Evolutionary conservation across 257 asterid genomes (phyloP), one percentile per base, ranked within the genome.

Genomic region (Solanum boliviense): DNA sequence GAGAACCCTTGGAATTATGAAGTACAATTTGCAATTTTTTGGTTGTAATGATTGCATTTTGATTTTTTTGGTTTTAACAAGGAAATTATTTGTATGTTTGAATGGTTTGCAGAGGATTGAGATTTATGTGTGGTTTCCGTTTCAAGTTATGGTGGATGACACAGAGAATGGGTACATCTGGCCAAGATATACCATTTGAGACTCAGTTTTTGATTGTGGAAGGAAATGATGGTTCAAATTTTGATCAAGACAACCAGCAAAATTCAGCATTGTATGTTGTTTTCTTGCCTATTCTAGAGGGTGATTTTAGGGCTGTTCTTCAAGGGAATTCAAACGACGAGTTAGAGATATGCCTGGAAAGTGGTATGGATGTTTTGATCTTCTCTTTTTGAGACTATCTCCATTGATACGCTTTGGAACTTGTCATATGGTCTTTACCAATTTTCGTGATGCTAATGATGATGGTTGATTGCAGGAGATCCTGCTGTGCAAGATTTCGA

Each of bases 141-240:
- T 96, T 95, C 94, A 96, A 96, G 91, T 70, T 96, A 88, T 96
- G 99, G 99, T 96, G 99, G 99, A 96, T 96, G 99, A 94, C 98
- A 7, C 99, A 96, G 90, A 93, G 98, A 87, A 96, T 96, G 96
- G 99, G 99, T 1, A 87, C 92, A 23, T 75, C 86, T 21, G 99
- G 98, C 36, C 94, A 91, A 87, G 98, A 95, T 6, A 89, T 96
- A 88, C 99, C 99, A 11, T 95, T 93, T 34, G 99, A 96, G 87
- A 95, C 98, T 10, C 99, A 96, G 34, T 95, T 96, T 89, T 89
- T 96, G 93, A 90, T 96, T 58, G 93, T 96, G 13, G 98, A 96
- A 91, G 98, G 93, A 31, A 91, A 93, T 21, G 93, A 92, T 4
- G 96, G 91, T 84, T 90, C 96, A 9, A 86, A 91, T 67, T 91